Conservation (phyloP, 2,329 filamentous ascomycete genomes). For the Xylariaceae sp. region DNA sequence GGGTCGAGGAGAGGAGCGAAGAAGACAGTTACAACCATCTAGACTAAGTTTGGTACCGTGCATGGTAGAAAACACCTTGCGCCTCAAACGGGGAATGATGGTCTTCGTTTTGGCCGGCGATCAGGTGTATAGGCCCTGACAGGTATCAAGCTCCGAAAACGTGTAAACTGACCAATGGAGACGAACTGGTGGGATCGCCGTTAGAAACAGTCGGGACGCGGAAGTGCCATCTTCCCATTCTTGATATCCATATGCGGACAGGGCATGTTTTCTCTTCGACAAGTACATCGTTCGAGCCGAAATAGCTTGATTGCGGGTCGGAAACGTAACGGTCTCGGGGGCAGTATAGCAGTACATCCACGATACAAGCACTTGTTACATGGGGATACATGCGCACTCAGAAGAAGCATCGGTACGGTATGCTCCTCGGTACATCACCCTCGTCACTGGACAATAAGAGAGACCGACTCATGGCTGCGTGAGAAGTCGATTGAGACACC, state of each 20-base stretch:
- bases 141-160: not conserved
- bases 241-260: slow-evolving; percentile 7
- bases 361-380: not conserved
- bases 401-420: too few relatives aligned
- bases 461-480: slow-evolving; percentile 13
- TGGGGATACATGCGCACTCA: not conserved
- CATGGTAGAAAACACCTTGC: slow-evolving; percentile 5
- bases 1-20: not conserved
- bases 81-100: slow-evolving; percentile 1
- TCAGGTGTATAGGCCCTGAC: not conserved
- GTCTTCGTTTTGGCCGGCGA: not conserved
- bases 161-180: slow-evolving; percentile 9
- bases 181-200: slow-evolving; percentile 5
- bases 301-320: slow-evolving; percentile 14
- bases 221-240: slow-evolving; percentile 9
- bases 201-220: too few relatives aligned
- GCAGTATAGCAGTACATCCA: slow-evolving; percentile 5
- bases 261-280: slow-evolving; percentile 2
- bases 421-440: slow-evolving; percentile 8
- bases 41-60: not conserved
- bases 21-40: not conserved
- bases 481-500: slow-evolving; percentile 8
- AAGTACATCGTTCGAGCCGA: slow-evolving; percentile 17
- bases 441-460: not conserved
- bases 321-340: slow-evolving; percentile 2